These are phyloP conservation scores for Lyophyllum decastes DNA, from an alignment of 768 basidiomycete genomes.

Conservation along the genomic window DNA sequence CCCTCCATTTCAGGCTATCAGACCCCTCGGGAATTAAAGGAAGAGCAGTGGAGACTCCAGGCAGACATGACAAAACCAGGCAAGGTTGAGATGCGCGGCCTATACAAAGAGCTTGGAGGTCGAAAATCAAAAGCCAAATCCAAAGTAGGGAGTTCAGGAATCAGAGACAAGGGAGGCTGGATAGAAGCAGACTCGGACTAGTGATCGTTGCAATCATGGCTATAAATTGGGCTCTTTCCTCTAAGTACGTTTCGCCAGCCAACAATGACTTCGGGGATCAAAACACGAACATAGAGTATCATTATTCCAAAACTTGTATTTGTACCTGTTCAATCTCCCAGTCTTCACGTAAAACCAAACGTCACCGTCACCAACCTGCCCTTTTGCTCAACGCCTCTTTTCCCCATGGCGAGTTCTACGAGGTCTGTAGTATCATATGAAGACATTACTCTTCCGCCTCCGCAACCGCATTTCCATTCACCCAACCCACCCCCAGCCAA, in stretches of 20 bases:
- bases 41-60: slow-evolving; percentile 71
- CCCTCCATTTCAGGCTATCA: slow-evolving; percentile 65
- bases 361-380: background rate
- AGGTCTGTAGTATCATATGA: slow-evolving; percentile 63
- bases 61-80: slow-evolving; percentile 58
- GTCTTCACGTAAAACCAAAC: too few species aligned
- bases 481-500: slow-evolving; percentile 44
- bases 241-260: too few species aligned
- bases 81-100: slow-evolving; percentile 85
- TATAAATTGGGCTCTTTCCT: too few species aligned
- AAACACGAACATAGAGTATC: background rate
- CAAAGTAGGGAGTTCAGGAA: slow-evolving; percentile 65
- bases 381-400: background rate
- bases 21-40: slow-evolving; percentile 76
- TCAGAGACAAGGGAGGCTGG: slow-evolving; percentile 83
- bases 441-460: slow-evolving; percentile 51
- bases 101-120: slow-evolving; percentile 90
- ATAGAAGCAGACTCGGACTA: slow-evolving; percentile 34
- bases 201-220: slow-evolving; percentile 1
- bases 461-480: slow-evolving; percentile 12
- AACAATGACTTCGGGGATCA: background rate
- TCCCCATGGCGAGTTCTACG: slow-evolving; percentile 8
- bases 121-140: slow-evolving; percentile 76
- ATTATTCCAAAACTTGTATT: background rate
- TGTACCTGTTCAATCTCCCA: too few species aligned